Base-by-base conservation (phyloP, 805 yeast genomes). In the Maudiozyma barnettii region DNA sequence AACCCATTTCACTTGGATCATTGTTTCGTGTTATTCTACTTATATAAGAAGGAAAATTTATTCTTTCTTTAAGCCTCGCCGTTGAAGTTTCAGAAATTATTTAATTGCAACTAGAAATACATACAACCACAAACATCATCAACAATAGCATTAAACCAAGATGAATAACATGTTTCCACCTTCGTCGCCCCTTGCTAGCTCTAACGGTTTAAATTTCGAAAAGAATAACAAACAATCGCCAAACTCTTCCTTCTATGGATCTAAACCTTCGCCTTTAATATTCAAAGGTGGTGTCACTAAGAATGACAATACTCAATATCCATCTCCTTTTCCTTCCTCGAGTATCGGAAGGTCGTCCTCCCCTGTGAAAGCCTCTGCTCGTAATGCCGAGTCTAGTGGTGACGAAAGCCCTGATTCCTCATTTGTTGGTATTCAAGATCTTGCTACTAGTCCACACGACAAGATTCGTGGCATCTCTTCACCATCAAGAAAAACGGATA, bases 271-370 rank as follows among this genome's bases (percentile, higher is more conserved):
- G 18, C 7, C 33, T 19, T 19, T 41, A 19, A 13, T 9, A 31
- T 30, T 31, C 19, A 14, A n/a, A n/a, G 12, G 10, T 5, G 35
- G 9, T 19, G 16, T 3, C 14, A 3, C 16, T 12, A 12, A 31
- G 35, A 26, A 22, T 8, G 18, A 3, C 16, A 30, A 19, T 13
- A 29, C 4, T 14, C 21, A 69, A 12, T 81, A 80, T 55, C 86
- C 87, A 13, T 81, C 89, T 1, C 91, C 91, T 16, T 77, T 80
- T 52, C 89, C 90, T 0, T 81, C 88, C 1, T 76, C 80, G 0
- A 72, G 77, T 6, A 57, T 67, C 3, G 79, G 78, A 22, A 56
- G 65, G 39, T 64, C 70, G 1, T 68, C 73, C 1, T 68, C 74
- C 2, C 73, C 68, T 7, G 47, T 60, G 18, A 56, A 62, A 51